Conservation (phyloP, 345 rosid genomes). For the Pistacia vera region DNA sequence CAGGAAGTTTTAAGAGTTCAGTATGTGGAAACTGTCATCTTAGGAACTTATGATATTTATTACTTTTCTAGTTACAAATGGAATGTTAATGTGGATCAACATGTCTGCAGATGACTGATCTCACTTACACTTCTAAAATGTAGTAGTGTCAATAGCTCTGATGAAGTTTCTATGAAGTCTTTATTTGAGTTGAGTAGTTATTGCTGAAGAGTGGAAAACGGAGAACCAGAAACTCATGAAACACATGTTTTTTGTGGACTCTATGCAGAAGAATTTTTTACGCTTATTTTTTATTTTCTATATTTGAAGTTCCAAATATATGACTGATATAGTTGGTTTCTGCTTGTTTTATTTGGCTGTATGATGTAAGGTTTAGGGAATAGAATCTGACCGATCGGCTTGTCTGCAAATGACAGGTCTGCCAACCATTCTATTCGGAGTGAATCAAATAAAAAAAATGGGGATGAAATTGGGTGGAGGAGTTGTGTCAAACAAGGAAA, state of each 20-base stretch:
- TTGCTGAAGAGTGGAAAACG: too few relatives aligned
- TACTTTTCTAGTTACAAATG: background rate
- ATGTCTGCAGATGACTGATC: too few relatives aligned
- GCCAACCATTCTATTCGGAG: background rate
- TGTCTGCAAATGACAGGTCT: slow-evolving; percentile 18
- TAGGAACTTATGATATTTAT: background rate
- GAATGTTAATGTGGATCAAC: background rate
- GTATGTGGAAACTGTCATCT: too few relatives aligned
- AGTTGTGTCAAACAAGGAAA: slow-evolving; percentile 4
- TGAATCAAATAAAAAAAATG: slow-evolving; percentile 2
- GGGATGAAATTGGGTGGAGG: slow-evolving; percentile 1
- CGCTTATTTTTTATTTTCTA: background rate
- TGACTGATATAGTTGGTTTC: background rate
- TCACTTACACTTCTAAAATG: too few relatives aligned
- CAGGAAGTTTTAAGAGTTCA: too few relatives aligned
- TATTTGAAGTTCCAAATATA: background rate
- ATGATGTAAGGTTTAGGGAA: background rate
- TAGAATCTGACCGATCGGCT: slow-evolving; percentile 7
- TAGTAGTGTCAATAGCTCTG: too few relatives aligned
- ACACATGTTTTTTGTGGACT: background rate
- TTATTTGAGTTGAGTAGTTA: too few relatives aligned
- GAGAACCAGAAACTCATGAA: too few relatives aligned
- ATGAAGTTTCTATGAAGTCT: too few relatives aligned
- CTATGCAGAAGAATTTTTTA: background rate
- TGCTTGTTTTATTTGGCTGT: background rate